A percentile compares a stretch with the other conserved stretches of the same genome.
Conservation (phyloP, 306 rosid genomes). For the Purshia tridentata region DNA sequence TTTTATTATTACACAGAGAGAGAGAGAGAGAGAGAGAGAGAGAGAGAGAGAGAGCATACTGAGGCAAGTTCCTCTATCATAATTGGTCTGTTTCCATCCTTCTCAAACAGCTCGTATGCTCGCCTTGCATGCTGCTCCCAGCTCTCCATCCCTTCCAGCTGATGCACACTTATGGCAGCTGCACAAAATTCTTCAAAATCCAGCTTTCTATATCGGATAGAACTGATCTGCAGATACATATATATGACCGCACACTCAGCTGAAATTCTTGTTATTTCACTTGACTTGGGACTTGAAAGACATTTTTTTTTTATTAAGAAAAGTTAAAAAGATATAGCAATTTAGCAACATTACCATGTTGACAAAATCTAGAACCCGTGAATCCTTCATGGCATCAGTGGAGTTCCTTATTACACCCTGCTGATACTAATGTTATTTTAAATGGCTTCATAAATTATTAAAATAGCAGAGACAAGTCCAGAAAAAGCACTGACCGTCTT, state of each 20-base stretch:
- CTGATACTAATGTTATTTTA: slow-evolving; percentile 22
- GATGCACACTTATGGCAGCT: slow-evolving; percentile 82
- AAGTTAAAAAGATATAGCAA: slow-evolving; percentile 13
- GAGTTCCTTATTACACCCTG: slow-evolving; percentile 65
- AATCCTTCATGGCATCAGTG: slow-evolving; percentile 80
- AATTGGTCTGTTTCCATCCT: slow-evolving; percentile 82
- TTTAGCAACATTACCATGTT: slow-evolving; percentile 51
- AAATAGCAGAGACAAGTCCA: neutral
- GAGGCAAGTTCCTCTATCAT: slow-evolving; percentile 92
- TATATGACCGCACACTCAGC: slow-evolving; percentile 10
- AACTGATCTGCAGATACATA: slow-evolving; percentile 58
- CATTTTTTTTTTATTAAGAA: neutral
- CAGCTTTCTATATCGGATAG: slow-evolving; percentile 69
- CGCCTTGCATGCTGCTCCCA: slow-evolving; percentile 90
- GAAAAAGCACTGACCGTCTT: slow-evolving; percentile 54
- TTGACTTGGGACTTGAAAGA: slow-evolving; percentile 10
- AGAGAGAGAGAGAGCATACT: slow-evolving; percentile 36
- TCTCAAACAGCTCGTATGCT: slow-evolving; percentile 82
- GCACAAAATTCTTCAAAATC: slow-evolving; percentile 93
- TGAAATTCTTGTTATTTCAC: slow-evolving; percentile 7
- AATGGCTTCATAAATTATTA: slow-evolving; percentile 22
- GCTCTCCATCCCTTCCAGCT: slow-evolving; percentile 68
- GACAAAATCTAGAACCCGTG: slow-evolving; percentile 61
- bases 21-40: neutral
- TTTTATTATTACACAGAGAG: neutral